A percentile compares a stretch with the other conserved stretches of the same genome.
Evolutionary conservation across 2,329 filamentous ascomycete genomes (phyloP).

Genomic region (Pseudocercospora macadamiae): DNA sequence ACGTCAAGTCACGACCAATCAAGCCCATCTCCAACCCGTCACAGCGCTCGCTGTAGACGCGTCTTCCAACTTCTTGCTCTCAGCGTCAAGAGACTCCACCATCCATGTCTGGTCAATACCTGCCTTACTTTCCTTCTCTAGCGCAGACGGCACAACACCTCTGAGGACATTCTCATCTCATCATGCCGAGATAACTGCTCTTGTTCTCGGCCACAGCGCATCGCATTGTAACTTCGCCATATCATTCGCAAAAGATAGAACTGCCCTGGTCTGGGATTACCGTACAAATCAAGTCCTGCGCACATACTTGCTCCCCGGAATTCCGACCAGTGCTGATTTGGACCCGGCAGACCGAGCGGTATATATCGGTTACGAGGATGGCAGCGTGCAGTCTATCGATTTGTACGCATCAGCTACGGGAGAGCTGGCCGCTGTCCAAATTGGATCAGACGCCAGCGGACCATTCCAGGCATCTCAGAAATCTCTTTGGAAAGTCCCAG

Average conservation of each 20-base stretch:
- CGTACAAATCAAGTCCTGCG: conserved; percentile 74
- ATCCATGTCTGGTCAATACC: conserved; percentile 89
- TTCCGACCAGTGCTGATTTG: conserved; percentile 71
- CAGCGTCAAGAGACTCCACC: conserved; percentile 83
- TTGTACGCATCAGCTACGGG: conserved; percentile 55
- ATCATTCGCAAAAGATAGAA: conserved; percentile 82
- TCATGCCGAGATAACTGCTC: conserved; percentile 68
- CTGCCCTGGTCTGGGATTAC: conserved; percentile 92
- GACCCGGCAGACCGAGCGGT: conserved; percentile 84
- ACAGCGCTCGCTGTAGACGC: conserved; percentile 72
- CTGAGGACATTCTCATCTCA: conserved; percentile 78
- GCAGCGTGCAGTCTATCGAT: conserved; percentile 77
- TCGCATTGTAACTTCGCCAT: conserved; percentile 80
- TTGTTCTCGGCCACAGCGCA: conserved; percentile 66
- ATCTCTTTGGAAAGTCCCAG: conserved; percentile 38
- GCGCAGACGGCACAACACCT: conserved; percentile 65
- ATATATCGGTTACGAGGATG: conserved; percentile 79
- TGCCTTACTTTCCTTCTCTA: conserved; percentile 68
- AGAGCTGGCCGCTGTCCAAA: conserved; percentile 26
- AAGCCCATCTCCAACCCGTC: conserved; percentile 78
- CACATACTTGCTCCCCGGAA: conserved; percentile 77
- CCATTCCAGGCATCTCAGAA: conserved; percentile 46
- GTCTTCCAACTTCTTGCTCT: conserved; percentile 72
- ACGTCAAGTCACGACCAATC: conserved; percentile 72
- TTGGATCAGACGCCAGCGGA: conserved; percentile 23